A percentile compares a stretch with the other conserved stretches of the same genome.
Conservation (phyloP, 2,329 filamentous ascomycete species). For the Achaetomium macrosporum region DNA sequence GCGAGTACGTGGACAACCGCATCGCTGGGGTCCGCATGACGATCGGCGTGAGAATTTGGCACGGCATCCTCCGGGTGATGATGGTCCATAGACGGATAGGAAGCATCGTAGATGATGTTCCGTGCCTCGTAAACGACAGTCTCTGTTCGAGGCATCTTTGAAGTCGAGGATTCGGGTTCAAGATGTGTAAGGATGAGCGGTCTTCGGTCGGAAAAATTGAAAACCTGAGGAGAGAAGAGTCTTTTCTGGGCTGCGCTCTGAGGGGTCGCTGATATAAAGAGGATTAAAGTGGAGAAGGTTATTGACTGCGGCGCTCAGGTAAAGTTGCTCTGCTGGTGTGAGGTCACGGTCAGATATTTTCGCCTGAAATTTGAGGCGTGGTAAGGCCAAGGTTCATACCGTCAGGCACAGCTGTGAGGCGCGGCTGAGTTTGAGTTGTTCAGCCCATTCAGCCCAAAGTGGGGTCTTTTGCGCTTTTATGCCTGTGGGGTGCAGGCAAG, state of each 20-base stretch:
- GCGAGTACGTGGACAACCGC: slow-evolving; percentile 31
- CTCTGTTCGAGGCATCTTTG: slow-evolving; percentile 17
- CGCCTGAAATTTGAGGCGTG: slow-evolving; percentile 19
- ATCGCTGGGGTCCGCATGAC: slow-evolving; percentile 35
- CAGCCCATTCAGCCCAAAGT: slow-evolving; percentile 4
- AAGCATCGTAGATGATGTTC: slow-evolving; percentile 43
- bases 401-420: neutral
- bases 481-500: neutral
- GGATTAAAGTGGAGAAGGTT: slow-evolving; percentile 1
- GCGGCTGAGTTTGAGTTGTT: neutral
- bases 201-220: neutral
- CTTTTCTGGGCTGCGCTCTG: too few relatives aligned
- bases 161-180: neutral
- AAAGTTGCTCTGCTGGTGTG: neutral
- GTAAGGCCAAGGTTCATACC: neutral
- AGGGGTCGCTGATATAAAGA: neutral
- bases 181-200: neutral
- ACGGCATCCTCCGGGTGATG: neutral
- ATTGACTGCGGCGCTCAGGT: slow-evolving; percentile 1
- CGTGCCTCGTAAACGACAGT: slow-evolving; percentile 46
- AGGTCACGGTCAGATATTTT: slow-evolving; percentile 3
- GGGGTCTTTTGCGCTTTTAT: neutral
- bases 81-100: slow-evolving; percentile 40
- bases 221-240: too few relatives aligned
- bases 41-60: too few relatives aligned